Conservation (phyloP, 2,329 filamentous ascomycete species). For the Fusarium floridanum region DNA sequence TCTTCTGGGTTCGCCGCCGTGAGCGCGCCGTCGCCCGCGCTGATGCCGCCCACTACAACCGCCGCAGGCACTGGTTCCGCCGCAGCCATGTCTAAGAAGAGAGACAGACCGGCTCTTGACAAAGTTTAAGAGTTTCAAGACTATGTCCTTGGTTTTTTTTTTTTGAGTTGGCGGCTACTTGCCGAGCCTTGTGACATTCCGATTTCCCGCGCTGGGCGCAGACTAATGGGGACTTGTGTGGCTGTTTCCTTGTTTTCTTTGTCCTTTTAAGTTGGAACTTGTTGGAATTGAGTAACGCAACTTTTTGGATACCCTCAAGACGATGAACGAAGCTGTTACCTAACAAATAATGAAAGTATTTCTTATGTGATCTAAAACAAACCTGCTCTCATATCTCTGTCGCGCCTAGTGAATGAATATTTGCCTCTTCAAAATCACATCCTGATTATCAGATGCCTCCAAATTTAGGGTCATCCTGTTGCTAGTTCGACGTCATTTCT, state of each 20-base stretch:
- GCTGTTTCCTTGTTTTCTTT: constrained; percentile 35
- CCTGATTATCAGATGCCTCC: constrained; percentile 1
- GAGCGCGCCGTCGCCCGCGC: constrained; percentile 52
- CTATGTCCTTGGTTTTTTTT: neutral
- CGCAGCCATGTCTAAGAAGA: constrained; percentile 56
- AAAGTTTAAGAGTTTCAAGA: neutral
- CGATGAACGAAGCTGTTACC: constrained; percentile 7
- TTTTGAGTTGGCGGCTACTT: constrained; percentile 10
- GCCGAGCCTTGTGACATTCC: constrained; percentile 23
- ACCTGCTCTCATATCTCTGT: neutral
- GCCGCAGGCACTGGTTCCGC: constrained; percentile 58
- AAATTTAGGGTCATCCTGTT: neutral
- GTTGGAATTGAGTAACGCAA: constrained; percentile 12
- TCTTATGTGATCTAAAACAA: neutral
- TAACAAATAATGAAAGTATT: constrained; percentile 17
- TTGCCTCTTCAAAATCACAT: neutral
- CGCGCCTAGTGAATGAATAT: neutral
- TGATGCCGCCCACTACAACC: constrained; percentile 44
- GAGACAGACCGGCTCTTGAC: neutral
- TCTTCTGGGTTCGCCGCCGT: constrained; percentile 65
- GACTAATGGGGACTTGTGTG: constrained; percentile 28
- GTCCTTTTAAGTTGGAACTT: constrained; percentile 14
- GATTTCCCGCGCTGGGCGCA: constrained; percentile 11
- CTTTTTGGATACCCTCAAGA: constrained; percentile 22
- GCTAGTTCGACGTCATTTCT: constrained; percentile 30